Evolutionary conservation across 2,329 filamentous ascomycete species (phyloP), one percentile per base, ranked within the genome.

Genomic region (Pseudogymnoascus sp.): DNA sequence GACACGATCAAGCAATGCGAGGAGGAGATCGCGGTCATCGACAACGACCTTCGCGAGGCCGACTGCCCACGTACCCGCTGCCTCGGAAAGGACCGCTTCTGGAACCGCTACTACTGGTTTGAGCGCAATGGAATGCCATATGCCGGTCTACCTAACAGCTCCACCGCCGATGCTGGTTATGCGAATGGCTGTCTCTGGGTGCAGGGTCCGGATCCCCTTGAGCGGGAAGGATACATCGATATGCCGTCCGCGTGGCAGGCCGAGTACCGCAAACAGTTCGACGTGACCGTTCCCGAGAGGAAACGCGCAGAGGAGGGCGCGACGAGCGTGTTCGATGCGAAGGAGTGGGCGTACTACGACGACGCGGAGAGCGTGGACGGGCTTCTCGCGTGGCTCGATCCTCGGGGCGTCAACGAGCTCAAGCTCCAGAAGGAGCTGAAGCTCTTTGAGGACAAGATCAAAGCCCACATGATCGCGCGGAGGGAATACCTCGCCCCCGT

Each of bases 21-120:
- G 74, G 88, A 89, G 5, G 88, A 93, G 70, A 96, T 99, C 67
- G 86, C 86, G 3, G 83, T 88, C 33, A 85, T 96, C 61, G 93
- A 97, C 70, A 93, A 96, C 70, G 93, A 97, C 73, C 81, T 99
- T 53, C 89, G 95, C 61, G 93, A 97, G 76, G 92, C 93, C 42
- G 91, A 97, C 75, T 96, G 93, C 70, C 91, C 93, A 37, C 88
- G 95, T 66, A 96, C 93, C 16, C 87, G 91, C 66, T 86, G 93
- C 16, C 81, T 99, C 26, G 95, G 95, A 65, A 93, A 95, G 74
- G 95, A 99, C 76, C 86, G 95, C 50, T 99, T 96, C 80, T 96
- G 93, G 86, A 97, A 99, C 76, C 86, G 93, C 62, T 99, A 97
- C 76, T 97, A 96, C 80, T 99, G 95, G 93, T 97, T 97, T 74